A percentile compares a stretch with the other conserved stretches of the same genome.
phyloP scores from a whole-genome alignment of 352 stramenopile species.

The Blastocystis sp. region DNA sequence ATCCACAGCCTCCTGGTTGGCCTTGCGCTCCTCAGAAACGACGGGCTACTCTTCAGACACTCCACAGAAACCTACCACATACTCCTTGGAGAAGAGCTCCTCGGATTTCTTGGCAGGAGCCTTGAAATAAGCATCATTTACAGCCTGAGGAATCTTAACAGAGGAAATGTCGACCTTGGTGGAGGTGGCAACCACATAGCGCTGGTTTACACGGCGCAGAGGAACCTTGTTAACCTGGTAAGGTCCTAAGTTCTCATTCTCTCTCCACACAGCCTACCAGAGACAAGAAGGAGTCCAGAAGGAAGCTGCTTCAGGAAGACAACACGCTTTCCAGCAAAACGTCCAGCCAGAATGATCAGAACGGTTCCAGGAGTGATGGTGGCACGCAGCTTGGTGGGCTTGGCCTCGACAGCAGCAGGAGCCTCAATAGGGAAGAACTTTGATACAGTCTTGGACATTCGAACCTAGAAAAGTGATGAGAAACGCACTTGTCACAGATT shows the following conservation, averaged over 20 bases:
- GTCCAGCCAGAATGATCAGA: constrained; percentile 88
- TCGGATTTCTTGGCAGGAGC: constrained; percentile 75
- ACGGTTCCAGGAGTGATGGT: constrained; percentile 91
- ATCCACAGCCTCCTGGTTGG: constrained; percentile 95
- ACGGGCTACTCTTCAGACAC: constrained; percentile 86
- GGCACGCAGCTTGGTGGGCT: constrained; percentile 76
- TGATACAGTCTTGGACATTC: constrained; percentile 58
- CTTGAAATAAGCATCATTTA: constrained; percentile 91
- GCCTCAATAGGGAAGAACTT: constrained; percentile 47
- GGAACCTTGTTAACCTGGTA: constrained; percentile 98
- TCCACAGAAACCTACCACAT: constrained; percentile 71
- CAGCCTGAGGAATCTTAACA: constrained; percentile 79
- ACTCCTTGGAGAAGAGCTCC: constrained; percentile 81
- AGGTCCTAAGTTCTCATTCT: constrained; percentile 73
- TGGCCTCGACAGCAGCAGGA: constrained; percentile 21
- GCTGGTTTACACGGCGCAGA: constrained; percentile 92
- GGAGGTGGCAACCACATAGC: constrained; percentile 95
- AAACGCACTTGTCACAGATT: not conserved
- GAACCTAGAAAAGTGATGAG: constrained; percentile 17
- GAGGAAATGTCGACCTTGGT: constrained; percentile 87
- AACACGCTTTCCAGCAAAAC: constrained; percentile 92
- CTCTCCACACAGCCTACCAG: constrained; percentile 66
- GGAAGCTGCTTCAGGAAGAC: constrained; percentile 94
- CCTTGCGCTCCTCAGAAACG: constrained; percentile 91
- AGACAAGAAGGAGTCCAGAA: constrained; percentile 72